A percentile compares a stretch with the other conserved stretches of the same genome.
Evolutionary conservation across 371 early-diverging fungal species (phyloP).

Genomic region (Mortierella sp.): DNA sequence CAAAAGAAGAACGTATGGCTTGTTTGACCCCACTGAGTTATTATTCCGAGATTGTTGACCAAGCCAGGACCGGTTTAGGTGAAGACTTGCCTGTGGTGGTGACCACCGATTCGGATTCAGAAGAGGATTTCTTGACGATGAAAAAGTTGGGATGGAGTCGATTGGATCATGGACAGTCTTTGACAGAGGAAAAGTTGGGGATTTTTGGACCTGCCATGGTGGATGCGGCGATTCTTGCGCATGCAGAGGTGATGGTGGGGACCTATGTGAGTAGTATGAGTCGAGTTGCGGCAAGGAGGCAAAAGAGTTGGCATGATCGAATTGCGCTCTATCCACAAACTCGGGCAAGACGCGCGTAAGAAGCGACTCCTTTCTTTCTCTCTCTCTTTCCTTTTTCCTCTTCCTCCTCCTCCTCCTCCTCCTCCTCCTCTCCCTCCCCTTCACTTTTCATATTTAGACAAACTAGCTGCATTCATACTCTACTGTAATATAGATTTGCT

Average conservation of each 20-base stretch:
- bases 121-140: constrained; percentile 29
- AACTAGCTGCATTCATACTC: too few relatives aligned
- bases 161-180: constrained; percentile 24
- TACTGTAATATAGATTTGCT: background rate
- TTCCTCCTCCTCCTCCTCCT: background rate
- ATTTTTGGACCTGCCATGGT: constrained; percentile 45
- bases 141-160: constrained; percentile 31
- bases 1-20: constrained; percentile 6
- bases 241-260: constrained; percentile 36
- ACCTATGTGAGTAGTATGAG: constrained; percentile 37
- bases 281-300: constrained; percentile 29
- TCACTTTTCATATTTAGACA: too few relatives aligned
- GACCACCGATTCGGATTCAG: constrained; percentile 29
- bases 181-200: constrained; percentile 33
- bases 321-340: constrained; percentile 34
- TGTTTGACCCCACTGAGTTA: constrained; percentile 25
- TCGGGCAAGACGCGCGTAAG: too few relatives aligned
- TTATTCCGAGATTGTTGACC: constrained; percentile 16
- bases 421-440: background rate
- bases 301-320: constrained; percentile 28
- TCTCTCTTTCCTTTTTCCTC: background rate
- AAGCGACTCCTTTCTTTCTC: background rate
- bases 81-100: constrained; percentile 32
- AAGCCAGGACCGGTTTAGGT: constrained; percentile 15
- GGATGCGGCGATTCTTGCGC: constrained; percentile 34